Evolutionary conservation across 2,329 filamentous ascomycete genomes (phyloP).

Genomic region (Xylariaceae sp.): DNA sequence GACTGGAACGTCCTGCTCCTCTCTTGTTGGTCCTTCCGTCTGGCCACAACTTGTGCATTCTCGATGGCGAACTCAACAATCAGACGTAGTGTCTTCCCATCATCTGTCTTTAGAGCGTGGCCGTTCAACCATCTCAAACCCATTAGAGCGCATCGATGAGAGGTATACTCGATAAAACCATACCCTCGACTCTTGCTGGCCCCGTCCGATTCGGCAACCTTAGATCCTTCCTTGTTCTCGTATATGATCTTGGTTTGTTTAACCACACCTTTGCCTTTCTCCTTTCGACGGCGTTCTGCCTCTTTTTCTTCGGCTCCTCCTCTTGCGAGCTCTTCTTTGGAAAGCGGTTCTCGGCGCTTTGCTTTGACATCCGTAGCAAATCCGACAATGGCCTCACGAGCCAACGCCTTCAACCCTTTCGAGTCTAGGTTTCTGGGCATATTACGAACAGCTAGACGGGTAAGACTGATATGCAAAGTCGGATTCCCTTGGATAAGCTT

Average conservation of each 20-base stretch:
- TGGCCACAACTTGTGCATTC: conserved; percentile 89
- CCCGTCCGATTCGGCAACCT: conserved; percentile 71
- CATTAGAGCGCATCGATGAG: conserved; percentile 92
- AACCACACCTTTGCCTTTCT: conserved; percentile 81
- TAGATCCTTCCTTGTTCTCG: conserved; percentile 79
- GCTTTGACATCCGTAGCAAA: conserved; percentile 87
- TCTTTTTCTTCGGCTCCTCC: conserved; percentile 77
- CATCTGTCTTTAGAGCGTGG: conserved; percentile 52
- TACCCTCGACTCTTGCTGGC: conserved; percentile 87
- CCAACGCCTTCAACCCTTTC: conserved; percentile 87
- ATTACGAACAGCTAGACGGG: conserved; percentile 86
- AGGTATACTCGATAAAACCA: conserved; percentile 95
- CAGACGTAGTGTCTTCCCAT: conserved; percentile 80
- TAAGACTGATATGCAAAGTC: conserved; percentile 80
- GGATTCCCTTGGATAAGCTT: conserved; percentile 89
- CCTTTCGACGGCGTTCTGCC: conserved; percentile 73
- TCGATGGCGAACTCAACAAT: conserved; percentile 98
- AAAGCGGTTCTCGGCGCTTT: conserved; percentile 70
- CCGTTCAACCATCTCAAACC: conserved; percentile 92
- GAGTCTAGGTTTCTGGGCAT: conserved; percentile 77
- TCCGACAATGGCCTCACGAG: conserved; percentile 86
- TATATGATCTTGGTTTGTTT: conserved; percentile 94
- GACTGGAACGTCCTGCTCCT: conserved; percentile 18
- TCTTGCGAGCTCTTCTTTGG: conserved; percentile 81
- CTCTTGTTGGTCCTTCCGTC: conserved; percentile 59